Conservation (phyloP, 164 flowering plant species). For the Akebia trifoliata region DNA sequence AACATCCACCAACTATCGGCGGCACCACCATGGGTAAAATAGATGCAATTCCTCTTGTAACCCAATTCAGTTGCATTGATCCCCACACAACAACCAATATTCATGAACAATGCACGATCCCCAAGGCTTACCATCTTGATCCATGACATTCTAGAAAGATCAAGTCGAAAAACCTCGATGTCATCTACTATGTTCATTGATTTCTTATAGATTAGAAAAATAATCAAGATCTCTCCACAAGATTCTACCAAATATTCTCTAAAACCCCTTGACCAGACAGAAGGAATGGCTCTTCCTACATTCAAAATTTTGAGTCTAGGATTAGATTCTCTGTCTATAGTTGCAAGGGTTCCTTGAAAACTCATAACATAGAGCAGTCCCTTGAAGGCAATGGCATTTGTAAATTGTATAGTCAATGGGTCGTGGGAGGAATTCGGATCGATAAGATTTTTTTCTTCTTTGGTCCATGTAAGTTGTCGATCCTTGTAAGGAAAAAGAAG, state of each 20-base stretch:
- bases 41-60: slow-evolving; percentile 1
- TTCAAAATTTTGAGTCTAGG: slow-evolving; percentile 6
- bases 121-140: not conserved
- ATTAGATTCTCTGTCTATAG: slow-evolving; percentile 10
- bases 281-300: slow-evolving; percentile 16
- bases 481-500: no score
- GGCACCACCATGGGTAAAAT: not conserved
- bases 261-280: slow-evolving; percentile 12
- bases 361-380: slow-evolving; percentile 29
- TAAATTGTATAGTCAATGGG: slow-evolving; percentile 11
- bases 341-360: slow-evolving; percentile 26
- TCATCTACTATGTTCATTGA: not conserved
- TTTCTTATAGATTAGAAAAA: slow-evolving; percentile 13
- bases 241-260: slow-evolving; percentile 17
- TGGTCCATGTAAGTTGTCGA: not conserved
- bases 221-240: slow-evolving; percentile 17
- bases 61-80: not conserved
- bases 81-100: not conserved
- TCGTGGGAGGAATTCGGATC: slow-evolving; percentile 10
- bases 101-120: not conserved
- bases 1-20: not conserved
- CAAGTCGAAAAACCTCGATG: not conserved
- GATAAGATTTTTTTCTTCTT: slow-evolving; percentile 5
- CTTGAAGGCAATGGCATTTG: slow-evolving; percentile 13
- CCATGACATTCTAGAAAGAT: not conserved